Conservation (phyloP, 495 filamentous ascomycete genomes). For the Neurospora cerealis region DNA sequence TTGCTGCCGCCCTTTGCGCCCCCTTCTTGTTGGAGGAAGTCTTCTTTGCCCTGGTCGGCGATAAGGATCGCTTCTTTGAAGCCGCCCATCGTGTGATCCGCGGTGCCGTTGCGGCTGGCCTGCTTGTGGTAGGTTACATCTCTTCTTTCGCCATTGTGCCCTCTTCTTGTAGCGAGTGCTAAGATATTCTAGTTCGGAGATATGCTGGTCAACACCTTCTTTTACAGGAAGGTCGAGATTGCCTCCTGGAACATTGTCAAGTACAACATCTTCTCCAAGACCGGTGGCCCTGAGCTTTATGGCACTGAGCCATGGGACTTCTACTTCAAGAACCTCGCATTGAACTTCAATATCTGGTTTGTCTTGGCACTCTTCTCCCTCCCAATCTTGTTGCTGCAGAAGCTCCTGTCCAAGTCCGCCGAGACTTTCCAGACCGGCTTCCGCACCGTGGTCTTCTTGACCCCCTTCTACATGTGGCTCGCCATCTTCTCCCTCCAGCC, state of each 20-base stretch:
- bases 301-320: conserved; percentile 97
- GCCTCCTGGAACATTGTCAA: conserved; percentile 88
- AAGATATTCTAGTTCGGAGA: conserved; percentile 35
- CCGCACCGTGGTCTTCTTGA: conserved; percentile 62
- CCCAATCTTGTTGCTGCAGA: conserved; percentile 47
- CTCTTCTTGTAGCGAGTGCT: conserved; percentile 8
- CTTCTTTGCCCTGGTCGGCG: conserved; percentile 48
- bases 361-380: conserved; percentile 65
- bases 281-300: conserved; percentile 84
- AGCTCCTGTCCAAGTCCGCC: conserved; percentile 30
- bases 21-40: conserved; percentile 75
- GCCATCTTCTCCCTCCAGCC: conserved; percentile 82
- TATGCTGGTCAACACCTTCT: conserved; percentile 60
- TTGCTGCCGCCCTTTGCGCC: conserved; percentile 70
- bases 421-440: conserved; percentile 41
- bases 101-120: conserved; percentile 54
- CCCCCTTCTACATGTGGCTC: conserved; percentile 93
- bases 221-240: conserved; percentile 66
- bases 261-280: conserved; percentile 84
- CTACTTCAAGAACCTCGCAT: conserved; percentile 79
- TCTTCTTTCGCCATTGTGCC: conserved; percentile 2
- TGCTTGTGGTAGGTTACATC: conserved; percentile 55
- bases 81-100: conserved; percentile 49
- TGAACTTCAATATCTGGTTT: conserved; percentile 97
- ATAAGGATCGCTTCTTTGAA: conserved; percentile 45